phyloP scores from a whole-genome alignment of 2,329 filamentous ascomycete genomes.

The Paraphoma chrysanthemicola region DNA sequence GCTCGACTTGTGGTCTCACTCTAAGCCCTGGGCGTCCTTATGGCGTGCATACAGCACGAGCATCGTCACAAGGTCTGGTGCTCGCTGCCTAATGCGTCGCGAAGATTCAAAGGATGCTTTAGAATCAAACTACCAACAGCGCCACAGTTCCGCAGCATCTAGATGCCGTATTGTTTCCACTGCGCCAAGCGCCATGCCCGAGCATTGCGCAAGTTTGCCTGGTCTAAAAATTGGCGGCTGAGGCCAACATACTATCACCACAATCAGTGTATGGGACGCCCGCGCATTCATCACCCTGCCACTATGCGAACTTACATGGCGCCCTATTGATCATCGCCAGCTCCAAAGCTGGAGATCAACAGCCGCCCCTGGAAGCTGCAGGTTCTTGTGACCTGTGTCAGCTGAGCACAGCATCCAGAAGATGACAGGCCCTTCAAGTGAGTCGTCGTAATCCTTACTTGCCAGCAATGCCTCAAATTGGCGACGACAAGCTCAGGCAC shows the following conservation, averaged over 20 bases:
- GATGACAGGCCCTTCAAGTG: slow-evolving; percentile 23
- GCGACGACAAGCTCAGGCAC: background rate
- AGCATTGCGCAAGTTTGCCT: slow-evolving; percentile 18
- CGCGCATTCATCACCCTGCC: slow-evolving; percentile 25
- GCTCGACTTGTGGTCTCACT: slow-evolving; percentile 22
- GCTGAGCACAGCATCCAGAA: slow-evolving; percentile 37
- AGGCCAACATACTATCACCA: slow-evolving; percentile 15
- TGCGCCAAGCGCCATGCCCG: slow-evolving; percentile 19
- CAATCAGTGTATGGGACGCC: slow-evolving; percentile 16
- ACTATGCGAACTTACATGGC: slow-evolving; percentile 7
- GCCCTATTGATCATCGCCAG: slow-evolving; percentile 25
- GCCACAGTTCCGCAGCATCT: slow-evolving; percentile 46
- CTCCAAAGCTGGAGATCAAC: slow-evolving; percentile 3
- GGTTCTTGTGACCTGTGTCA: slow-evolving; percentile 42
- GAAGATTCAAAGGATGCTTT: slow-evolving; percentile 25
- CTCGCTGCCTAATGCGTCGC: slow-evolving; percentile 27
- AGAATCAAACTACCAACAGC: slow-evolving; percentile 31
- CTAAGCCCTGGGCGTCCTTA: slow-evolving; percentile 20
- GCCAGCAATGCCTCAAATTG: background rate
- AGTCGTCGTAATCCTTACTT: slow-evolving; percentile 31
- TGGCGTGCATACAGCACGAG: slow-evolving; percentile 35
- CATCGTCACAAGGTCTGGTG: slow-evolving; percentile 33
- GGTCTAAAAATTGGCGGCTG: slow-evolving; percentile 11
- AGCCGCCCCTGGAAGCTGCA: slow-evolving; percentile 39
- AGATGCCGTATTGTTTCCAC: slow-evolving; percentile 37